Conservation (phyloP, 2,329 filamentous ascomycete genomes). For the Chaetomium olivaceum region DNA sequence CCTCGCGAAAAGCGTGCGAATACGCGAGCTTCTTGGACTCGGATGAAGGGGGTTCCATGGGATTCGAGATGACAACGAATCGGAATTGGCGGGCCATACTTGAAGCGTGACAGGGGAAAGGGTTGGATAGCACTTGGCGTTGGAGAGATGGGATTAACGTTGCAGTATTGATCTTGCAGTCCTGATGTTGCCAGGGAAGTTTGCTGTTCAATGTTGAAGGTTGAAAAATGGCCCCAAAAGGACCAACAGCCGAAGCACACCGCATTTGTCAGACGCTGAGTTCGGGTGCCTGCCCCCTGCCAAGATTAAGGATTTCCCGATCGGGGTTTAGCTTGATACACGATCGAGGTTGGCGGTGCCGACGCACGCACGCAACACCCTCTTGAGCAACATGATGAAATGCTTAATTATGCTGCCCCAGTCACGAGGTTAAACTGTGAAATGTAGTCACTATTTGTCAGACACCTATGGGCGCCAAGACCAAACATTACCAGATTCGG, state of each 20-base stretch:
- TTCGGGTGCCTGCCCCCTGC: background rate
- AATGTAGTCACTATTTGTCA: background rate
- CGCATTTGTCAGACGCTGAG: background rate
- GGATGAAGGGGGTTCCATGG: background rate
- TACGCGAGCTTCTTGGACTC: background rate
- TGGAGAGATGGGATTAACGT: background rate
- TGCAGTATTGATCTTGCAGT: too few species aligned
- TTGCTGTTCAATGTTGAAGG: background rate
- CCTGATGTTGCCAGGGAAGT: background rate
- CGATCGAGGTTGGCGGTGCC: background rate
- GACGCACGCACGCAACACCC: too few species aligned
- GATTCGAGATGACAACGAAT: background rate
- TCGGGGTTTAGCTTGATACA: background rate
- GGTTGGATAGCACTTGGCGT: background rate
- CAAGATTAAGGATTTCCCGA: background rate
- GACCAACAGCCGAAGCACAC: too few species aligned
- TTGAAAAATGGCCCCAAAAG: background rate
- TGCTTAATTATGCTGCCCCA: too few species aligned
- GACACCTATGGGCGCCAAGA: background rate
- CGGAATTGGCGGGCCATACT: background rate
- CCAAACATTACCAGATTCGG: background rate
- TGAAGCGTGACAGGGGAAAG: too few species aligned
- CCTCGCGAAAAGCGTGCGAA: background rate
- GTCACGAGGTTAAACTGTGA: background rate
- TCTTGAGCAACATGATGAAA: too few species aligned